Evolutionary conservation across 352 stramenopile species (phyloP).

Genomic region (Globisporangium viniferum): DNA sequence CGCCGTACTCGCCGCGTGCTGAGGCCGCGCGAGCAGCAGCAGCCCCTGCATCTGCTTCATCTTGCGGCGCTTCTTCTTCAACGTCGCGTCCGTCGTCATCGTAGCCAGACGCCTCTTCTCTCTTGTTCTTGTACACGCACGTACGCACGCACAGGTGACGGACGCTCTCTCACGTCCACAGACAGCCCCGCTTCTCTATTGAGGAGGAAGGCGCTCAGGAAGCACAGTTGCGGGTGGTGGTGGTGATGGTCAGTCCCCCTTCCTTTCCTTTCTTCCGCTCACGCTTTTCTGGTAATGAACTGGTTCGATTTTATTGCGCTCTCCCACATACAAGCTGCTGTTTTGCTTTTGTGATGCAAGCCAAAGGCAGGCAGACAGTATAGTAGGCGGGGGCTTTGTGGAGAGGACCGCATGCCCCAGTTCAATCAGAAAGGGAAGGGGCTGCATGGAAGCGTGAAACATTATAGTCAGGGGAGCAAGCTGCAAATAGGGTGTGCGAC

Average conservation of each 20-base stretch:
- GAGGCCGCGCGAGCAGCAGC: conserved; percentile 52
- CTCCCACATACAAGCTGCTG: conserved; percentile 10
- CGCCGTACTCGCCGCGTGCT: neutral
- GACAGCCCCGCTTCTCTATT: neutral
- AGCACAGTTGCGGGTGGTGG: neutral
- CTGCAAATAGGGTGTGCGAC: neutral
- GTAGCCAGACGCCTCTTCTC: neutral
- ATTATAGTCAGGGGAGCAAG: neutral
- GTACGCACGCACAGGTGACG: neutral
- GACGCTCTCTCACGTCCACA: neutral
- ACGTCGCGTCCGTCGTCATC: conserved; percentile 31
- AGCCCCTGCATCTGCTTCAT: conserved; percentile 85
- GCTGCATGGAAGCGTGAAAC: neutral
- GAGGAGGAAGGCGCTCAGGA: neutral
- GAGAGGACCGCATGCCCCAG: neutral
- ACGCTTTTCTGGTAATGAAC: conserved; percentile 5
- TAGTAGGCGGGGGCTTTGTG: neutral
- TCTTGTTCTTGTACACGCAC: neutral
- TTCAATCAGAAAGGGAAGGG: neutral
- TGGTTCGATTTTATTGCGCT: conserved; percentile 24
- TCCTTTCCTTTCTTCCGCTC: neutral
- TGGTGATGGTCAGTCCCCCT: neutral
- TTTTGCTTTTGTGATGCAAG: neutral
- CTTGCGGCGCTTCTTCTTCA: conserved; percentile 50
- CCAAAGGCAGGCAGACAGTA: neutral